These are phyloP conservation scores for Paramecium pentaurelia DNA, from an alignment of 73 alveolate genomes.

Conservation along the genomic window DNA sequence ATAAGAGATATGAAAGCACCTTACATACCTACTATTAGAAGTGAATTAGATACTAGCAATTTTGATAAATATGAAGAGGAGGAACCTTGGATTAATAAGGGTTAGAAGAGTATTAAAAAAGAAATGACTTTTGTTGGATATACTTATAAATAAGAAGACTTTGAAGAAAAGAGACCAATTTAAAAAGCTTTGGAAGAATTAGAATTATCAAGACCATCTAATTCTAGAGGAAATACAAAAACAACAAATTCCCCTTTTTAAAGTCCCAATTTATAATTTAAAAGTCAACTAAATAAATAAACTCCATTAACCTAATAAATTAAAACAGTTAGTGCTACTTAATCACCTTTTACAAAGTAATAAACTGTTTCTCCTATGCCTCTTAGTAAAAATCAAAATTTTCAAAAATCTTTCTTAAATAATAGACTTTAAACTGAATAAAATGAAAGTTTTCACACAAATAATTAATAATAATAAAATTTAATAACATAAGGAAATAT, in stretches of 20 bases:
- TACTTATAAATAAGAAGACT: conserved; percentile 77
- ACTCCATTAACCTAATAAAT: background rate
- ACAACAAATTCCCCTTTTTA: background rate
- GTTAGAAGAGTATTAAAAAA: conserved; percentile 14
- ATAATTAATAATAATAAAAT: background rate
- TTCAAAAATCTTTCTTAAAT: background rate
- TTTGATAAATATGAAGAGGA: conserved; percentile 81
- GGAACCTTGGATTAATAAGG: conserved; percentile 76
- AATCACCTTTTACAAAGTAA: background rate
- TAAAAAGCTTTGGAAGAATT: conserved; percentile 50
- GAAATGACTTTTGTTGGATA: conserved; percentile 72
- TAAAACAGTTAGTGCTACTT: background rate
- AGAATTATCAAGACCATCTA: conserved; percentile 36
- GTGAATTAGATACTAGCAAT: conserved; percentile 71
- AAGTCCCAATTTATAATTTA: background rate
- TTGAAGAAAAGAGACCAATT: conserved; percentile 62
- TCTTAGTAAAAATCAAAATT: background rate
- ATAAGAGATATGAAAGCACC: conserved; percentile 74
- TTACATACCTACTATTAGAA: conserved; percentile 72
- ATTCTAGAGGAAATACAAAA: conserved; percentile 24
- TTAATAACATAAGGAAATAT: background rate
- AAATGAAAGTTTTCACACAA: background rate
- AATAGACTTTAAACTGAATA: background rate
- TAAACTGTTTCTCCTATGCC: conserved; percentile 16
- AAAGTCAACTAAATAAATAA: background rate